Conservation (phyloP, 257 asterid genomes). For the Fraxinus quadrangulata region DNA sequence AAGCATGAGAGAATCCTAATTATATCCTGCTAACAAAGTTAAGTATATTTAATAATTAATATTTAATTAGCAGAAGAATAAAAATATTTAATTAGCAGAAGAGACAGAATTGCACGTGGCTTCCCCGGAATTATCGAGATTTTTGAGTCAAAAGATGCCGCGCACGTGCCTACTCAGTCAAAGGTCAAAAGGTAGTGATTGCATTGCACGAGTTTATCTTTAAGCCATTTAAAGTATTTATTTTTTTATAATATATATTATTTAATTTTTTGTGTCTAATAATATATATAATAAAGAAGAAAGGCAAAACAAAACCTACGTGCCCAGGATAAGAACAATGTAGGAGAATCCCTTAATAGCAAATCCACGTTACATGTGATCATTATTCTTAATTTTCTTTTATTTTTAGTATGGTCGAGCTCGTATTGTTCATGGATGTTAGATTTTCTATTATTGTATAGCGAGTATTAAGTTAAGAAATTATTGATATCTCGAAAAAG, state of each 20-base stretch:
- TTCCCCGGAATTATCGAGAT: conserved; percentile 49
- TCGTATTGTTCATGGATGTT: not conserved
- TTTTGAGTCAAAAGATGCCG: conserved; percentile 68
- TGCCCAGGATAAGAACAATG: conserved; percentile 35
- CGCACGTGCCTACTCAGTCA: conserved; percentile 74
- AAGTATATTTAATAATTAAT: conserved; percentile 7
- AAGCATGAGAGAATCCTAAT: conserved; percentile 26
- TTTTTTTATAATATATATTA: not conserved
- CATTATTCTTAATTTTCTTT: not conserved
- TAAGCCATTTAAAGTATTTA: not conserved
- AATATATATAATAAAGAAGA: not conserved
- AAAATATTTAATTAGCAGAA: conserved; percentile 18
- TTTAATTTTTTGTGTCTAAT: not conserved
- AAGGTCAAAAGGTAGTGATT: conserved; percentile 59
- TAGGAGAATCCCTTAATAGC: conserved; percentile 19
- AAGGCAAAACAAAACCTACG: conserved; percentile 5
- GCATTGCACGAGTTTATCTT: conserved; percentile 51
- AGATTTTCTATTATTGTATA: not conserved
- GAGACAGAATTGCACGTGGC: conserved; percentile 41
- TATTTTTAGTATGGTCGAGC: not conserved
- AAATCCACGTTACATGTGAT: conserved; percentile 23
- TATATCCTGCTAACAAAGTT: not conserved
- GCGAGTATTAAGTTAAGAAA: not conserved
- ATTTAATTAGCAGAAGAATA: not conserved
- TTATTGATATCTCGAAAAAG: conserved; percentile 2